phyloP scores from a whole-genome alignment of 768 basidiomycete species.

The Mycena chlorophos region DNA sequence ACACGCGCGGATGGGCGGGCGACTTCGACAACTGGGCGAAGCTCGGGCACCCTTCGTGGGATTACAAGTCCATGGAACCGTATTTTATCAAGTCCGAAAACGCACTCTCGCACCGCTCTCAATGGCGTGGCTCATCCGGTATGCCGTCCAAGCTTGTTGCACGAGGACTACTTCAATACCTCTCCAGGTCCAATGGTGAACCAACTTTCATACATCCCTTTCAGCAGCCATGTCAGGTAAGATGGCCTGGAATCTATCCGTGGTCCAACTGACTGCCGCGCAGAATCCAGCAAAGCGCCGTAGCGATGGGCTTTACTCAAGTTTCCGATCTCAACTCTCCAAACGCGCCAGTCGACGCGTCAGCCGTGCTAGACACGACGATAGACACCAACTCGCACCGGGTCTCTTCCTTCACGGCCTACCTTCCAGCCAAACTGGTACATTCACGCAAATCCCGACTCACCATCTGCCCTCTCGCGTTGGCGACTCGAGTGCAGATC shows the following conservation, averaged over 20 bases:
- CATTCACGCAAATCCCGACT: conserved; percentile 9
- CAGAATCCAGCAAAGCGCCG: neutral
- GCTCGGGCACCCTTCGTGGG: conserved; percentile 14
- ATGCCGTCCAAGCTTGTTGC: neutral
- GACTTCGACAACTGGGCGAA: conserved; percentile 19
- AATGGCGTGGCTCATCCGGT: neutral
- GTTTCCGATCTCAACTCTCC: conserved; percentile 2
- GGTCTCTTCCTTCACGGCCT: conserved; percentile 18
- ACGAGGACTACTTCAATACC: neutral
- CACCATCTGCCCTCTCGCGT: conserved; percentile 16
- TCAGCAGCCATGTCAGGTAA: neutral
- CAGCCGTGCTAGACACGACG: conserved; percentile 1
- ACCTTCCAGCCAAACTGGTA: conserved; percentile 12
- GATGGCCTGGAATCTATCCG: neutral
- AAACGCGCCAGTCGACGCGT: neutral
- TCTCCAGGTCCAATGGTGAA: neutral
- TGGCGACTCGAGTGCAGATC: conserved; percentile 9
- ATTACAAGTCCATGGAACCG: conserved; percentile 7
- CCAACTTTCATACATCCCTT: neutral
- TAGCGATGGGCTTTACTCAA: neutral
- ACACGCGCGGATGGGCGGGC: conserved; percentile 9
- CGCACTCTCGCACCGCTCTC: conserved; percentile 4
- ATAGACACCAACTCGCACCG: conserved; percentile 9
- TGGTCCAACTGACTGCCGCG: neutral
- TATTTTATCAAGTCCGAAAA: conserved; percentile 16